Evolutionary conservation across 176 grass and related monocot genomes (phyloP).

Genomic region (Elaeis guineensis): DNA sequence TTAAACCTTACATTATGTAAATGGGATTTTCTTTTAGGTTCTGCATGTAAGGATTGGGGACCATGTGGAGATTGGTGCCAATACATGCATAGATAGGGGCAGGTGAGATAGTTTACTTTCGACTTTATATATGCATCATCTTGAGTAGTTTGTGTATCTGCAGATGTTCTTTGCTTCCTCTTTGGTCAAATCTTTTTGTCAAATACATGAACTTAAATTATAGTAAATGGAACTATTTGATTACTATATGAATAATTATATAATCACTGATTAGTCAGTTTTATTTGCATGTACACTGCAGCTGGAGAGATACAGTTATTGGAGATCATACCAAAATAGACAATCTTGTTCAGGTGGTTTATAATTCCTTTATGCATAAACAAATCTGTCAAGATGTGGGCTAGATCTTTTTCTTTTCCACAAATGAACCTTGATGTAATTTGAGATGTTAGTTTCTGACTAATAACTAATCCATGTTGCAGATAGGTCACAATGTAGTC

Average conservation of each 20-base stretch:
- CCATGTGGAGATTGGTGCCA: constrained; percentile 90
- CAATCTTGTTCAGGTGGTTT: constrained; percentile 79
- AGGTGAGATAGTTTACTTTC: constrained; percentile 36
- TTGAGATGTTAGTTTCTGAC: not conserved
- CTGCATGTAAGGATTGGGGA: constrained; percentile 50
- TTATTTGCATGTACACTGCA: constrained; percentile 19
- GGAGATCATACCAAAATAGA: constrained; percentile 91
- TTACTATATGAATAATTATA: too few species aligned
- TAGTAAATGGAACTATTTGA: too few species aligned
- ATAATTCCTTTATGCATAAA: not conserved
- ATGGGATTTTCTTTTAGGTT: constrained; percentile 24
- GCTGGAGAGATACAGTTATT: constrained; percentile 83
- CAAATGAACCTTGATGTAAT: not conserved
- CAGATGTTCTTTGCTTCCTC: not conserved
- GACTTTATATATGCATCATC: too few species aligned
- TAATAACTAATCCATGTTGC: constrained; percentile 19
- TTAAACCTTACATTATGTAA: too few species aligned
- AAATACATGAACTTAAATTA: too few species aligned
- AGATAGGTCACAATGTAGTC: constrained; percentile 91
- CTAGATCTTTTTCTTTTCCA: not conserved
- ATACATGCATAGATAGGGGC: constrained; percentile 90
- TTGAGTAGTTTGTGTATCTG: not conserved
- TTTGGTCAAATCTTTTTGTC: too few species aligned
- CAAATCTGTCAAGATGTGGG: too few species aligned
- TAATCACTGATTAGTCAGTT: too few species aligned